Percentiles rank a stretch among this genome's conserved stretches.
Conservation (phyloP, 2,329 filamentous ascomycete species). For the Rosellinia necatrix region DNA sequence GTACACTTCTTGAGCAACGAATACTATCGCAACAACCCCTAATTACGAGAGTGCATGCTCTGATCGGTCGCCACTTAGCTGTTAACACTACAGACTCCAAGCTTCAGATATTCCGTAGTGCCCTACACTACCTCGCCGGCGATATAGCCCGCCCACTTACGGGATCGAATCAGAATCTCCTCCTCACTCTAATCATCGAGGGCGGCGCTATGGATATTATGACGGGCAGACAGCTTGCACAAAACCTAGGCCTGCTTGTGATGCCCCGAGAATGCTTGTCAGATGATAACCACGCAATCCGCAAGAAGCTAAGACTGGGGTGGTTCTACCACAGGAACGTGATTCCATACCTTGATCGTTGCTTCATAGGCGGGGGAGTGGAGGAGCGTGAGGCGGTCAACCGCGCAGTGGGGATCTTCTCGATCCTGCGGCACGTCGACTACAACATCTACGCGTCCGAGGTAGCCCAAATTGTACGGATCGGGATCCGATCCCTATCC, state of each 20-base stretch:
- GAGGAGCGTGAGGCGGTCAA: constrained; percentile 42
- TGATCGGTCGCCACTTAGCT: neutral
- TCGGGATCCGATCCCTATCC: constrained; percentile 54
- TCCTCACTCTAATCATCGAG: constrained; percentile 32
- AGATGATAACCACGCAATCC: constrained; percentile 35
- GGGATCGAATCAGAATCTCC: constrained; percentile 21
- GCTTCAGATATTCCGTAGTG: constrained; percentile 34
- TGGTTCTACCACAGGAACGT: constrained; percentile 42
- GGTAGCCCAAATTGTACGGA: constrained; percentile 50
- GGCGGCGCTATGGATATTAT: constrained; percentile 20
- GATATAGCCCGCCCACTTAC: constrained; percentile 37
- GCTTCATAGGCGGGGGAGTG: constrained; percentile 43
- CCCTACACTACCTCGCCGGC: constrained; percentile 40
- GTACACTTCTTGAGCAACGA: constrained; percentile 6
- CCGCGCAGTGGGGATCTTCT: constrained; percentile 53
- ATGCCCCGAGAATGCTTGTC: constrained; percentile 37
- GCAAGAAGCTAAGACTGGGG: constrained; percentile 33
- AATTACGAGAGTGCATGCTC: constrained; percentile 1
- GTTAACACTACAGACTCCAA: constrained; percentile 1
- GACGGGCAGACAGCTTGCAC: constrained; percentile 36
- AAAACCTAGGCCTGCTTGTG: constrained; percentile 36
- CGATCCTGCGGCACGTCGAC: constrained; percentile 54
- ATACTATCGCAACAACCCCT: constrained; percentile 27
- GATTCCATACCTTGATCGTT: constrained; percentile 44
- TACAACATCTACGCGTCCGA: constrained; percentile 59